Evolutionary conservation across 352 stramenopile genomes (phyloP), one percentile per base, ranked within the genome.

Genomic region (Phytophthora podocarpi): DNA sequence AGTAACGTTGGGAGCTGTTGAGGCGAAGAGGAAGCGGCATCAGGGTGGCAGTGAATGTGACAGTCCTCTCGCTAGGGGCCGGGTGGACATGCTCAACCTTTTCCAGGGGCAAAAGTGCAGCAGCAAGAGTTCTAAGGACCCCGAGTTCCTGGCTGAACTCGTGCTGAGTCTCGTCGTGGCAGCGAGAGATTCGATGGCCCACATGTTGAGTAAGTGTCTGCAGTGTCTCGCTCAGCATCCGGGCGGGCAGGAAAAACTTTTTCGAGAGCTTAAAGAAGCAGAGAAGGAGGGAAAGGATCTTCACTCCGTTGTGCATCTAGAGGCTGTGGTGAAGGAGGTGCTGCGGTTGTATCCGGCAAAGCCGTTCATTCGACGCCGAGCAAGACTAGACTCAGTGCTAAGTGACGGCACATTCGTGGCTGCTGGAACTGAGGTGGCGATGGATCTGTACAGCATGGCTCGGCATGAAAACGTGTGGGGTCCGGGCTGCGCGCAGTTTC

Each of bases 81-180:
- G 43, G 8, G 59, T 70, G 24, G 47, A 58, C 34, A 70, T 70
- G 41, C 16, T 70, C 13, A 56, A 62, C 20, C 39, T 70, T 1
- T 35, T 69, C 32, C 27, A 72, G 11, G 18, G 58, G 5, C 65
- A 59, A 27, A 49, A 70, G 35, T 39, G 49, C 26, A 70, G 30
- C 20, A 66, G 51, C 31, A 64, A 58, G 37, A 65, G 18, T 21
- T 48, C 54, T 1, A 66, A 60, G 21, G 52, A 60, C 28, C 28
- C 41, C 4, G 35, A 40, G 12, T 64, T 64, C 12, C 67, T 96
- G 3, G 80, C 80, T 4, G 75, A 94, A 36, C 82, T 94, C 27
- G 71, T 89, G 23, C 54, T 96, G 18, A 83, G 76, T 56, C 74
- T 95, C 27, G 76, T 93, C 4, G 58, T 90, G 10, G 84, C 82